A percentile compares a stretch with the other conserved stretches of the same genome.
These are phyloP conservation scores for Lasiosphaeris hirsuta DNA, from an alignment of 495 filamentous ascomycete genomes.

Conservation along the genomic window DNA sequence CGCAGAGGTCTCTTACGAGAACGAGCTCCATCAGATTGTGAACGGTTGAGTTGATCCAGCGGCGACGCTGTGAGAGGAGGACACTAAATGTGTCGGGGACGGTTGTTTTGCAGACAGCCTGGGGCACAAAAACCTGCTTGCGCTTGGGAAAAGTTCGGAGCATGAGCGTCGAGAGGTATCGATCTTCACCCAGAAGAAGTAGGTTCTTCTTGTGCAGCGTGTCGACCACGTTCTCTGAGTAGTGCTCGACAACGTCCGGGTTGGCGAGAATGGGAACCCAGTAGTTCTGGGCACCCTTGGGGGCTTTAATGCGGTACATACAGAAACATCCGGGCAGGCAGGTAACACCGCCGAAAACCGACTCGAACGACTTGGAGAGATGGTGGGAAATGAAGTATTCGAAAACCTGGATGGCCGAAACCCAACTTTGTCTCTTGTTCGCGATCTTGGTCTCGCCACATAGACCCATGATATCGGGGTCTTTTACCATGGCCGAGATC, in stretches of 20 bases:
- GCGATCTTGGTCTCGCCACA: constrained; percentile 99
- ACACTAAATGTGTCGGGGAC: constrained; percentile 93
- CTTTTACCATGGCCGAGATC: constrained; percentile 98
- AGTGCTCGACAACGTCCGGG: constrained; percentile 97
- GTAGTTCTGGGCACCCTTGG: constrained; percentile 97
- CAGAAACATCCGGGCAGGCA: constrained; percentile 99
- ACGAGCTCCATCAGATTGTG: constrained; percentile 98
- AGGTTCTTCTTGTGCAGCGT: constrained; percentile 98
- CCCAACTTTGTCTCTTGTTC: constrained; percentile 93
- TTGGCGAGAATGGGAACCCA: constrained; percentile 99
- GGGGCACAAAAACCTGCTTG: constrained; percentile 97
- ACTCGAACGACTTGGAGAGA: constrained; percentile 94
- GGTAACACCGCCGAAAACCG: constrained; percentile 97
- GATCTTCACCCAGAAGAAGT: constrained; percentile 92
- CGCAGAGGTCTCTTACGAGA: constrained; percentile 91
- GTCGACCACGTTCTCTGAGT: constrained; percentile 99
- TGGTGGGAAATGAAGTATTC: constrained; percentile 99
- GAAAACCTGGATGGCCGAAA: constrained; percentile 99
- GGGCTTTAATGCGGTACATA: constrained; percentile 99
- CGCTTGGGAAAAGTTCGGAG: constrained; percentile 98
- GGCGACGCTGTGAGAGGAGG: constrained; percentile 84
- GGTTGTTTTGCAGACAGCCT: constrained; percentile 97
- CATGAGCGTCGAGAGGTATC: constrained; percentile 96
- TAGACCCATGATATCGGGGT: constrained; percentile 98
- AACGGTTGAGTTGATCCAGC: constrained; percentile 99